These are phyloP conservation scores for Globisporangium perplexum DNA, from an alignment of 352 stramenopile genomes.

Conservation along the genomic window DNA sequence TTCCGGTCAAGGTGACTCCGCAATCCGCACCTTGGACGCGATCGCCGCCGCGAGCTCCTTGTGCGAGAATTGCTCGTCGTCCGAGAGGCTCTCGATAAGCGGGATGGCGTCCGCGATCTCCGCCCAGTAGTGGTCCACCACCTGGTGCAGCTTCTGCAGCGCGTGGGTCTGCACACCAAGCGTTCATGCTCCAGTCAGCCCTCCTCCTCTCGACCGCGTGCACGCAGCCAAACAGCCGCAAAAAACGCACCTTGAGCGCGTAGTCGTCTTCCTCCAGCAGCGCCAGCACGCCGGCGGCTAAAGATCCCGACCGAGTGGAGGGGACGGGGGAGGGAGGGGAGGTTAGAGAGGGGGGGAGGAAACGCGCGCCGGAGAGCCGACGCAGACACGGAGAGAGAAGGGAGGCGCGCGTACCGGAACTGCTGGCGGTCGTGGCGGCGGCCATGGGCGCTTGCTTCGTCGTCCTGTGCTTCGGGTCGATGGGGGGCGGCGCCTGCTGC, in stretches of 20 bases:
- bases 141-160: slow-evolving; percentile 87
- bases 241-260: slow-evolving; percentile 60
- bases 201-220: neutral
- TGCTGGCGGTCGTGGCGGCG: slow-evolving; percentile 9
- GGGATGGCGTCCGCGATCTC: slow-evolving; percentile 91
- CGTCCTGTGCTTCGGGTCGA: too few species aligned
- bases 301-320: slow-evolving; percentile 16
- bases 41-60: slow-evolving; percentile 89
- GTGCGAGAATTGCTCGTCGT: slow-evolving; percentile 89
- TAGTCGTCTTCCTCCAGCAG: slow-evolving; percentile 91
- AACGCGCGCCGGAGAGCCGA: neutral
- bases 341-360: neutral
- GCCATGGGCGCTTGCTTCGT: slow-evolving; percentile 3
- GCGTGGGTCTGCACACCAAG: slow-evolving; percentile 65
- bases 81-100: slow-evolving; percentile 91
- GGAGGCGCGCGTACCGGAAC: slow-evolving; percentile 6
- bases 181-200: slow-evolving; percentile 6
- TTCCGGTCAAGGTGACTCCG: neutral
- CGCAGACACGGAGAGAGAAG: neutral
- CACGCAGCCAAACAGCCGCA: neutral
- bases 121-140: slow-evolving; percentile 94
- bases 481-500: neutral
- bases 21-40: slow-evolving; percentile 66
- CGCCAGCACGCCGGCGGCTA: slow-evolving; percentile 85
- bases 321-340: neutral